Conservation (phyloP, 2,329 filamentous ascomycete genomes). For the Apiospora rasikravindrae region DNA sequence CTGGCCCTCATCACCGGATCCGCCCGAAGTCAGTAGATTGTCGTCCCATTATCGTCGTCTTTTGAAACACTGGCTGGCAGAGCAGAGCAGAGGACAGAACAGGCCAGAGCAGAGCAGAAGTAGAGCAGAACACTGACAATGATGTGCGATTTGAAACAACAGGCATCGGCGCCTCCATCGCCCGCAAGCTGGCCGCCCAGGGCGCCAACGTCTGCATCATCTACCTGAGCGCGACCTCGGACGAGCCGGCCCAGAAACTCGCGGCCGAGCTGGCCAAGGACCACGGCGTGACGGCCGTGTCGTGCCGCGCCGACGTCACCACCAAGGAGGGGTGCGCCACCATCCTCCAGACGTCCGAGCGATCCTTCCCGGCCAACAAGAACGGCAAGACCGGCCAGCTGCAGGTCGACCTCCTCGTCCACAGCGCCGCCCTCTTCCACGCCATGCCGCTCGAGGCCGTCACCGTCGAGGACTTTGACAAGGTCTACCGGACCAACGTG, state of each 20-base stretch:
- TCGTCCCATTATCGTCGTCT: not conserved
- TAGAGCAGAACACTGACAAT: not conserved
- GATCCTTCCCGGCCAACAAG: slow-evolving; percentile 42
- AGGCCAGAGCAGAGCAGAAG: not conserved
- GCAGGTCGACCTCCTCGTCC: slow-evolving; percentile 61
- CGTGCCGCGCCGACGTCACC: slow-evolving; percentile 68
- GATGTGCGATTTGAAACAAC: not conserved
- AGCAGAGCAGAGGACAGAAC: not conserved
- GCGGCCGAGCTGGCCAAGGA: slow-evolving; percentile 51
- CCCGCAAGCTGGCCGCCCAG: slow-evolving; percentile 62
- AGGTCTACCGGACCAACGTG: slow-evolving; percentile 63
- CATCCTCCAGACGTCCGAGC: slow-evolving; percentile 56
- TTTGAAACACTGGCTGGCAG: not conserved
- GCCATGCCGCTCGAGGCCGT: slow-evolving; percentile 53
- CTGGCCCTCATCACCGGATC: slow-evolving; percentile 23
- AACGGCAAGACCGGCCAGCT: slow-evolving; percentile 52
- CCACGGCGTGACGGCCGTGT: slow-evolving; percentile 55
- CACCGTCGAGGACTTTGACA: slow-evolving; percentile 55
- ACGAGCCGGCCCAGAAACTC: slow-evolving; percentile 51
- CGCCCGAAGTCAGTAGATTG: slow-evolving; percentile 20
- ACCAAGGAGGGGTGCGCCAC: slow-evolving; percentile 58
- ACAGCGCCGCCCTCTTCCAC: slow-evolving; percentile 61
- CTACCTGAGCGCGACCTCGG: slow-evolving; percentile 63
- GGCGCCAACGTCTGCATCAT: slow-evolving; percentile 63
- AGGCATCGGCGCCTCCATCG: slow-evolving; percentile 67